Base-by-base conservation (phyloP, 164 flowering plant species). In the Kalanchoe fedtschenkoi region DNA sequence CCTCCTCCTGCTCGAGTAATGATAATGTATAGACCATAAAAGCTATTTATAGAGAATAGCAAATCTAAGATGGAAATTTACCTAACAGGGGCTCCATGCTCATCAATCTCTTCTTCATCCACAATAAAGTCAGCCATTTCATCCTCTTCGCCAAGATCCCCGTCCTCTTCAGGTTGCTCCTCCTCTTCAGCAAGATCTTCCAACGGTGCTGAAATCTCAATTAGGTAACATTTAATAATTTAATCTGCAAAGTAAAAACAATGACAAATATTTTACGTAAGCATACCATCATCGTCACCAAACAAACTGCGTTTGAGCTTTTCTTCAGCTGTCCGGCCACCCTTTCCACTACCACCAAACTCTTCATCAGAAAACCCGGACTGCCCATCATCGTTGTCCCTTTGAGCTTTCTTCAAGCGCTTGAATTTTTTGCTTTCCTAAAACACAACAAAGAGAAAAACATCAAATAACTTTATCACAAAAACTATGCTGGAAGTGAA, bases 61-160 rank as follows among this genome's bases (percentile, higher is more conserved):
- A 44, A 43, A 5, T 19, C 26, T 44, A 44, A 17, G 24, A n/a
- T 17, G 22, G 10, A 44, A 44, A 19, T 22, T 0, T 75, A 92
- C 98, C 90, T 86, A 59, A 81, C 72, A 68, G 82, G 84, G 65
- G 78, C 79, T 59, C 96, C 96, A 77, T 78, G 69, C 63, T 80
- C 97, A 75, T 93, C 97, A 41, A 78, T 68, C 60, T 88, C 91
- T 58, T 83, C 93, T 69, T 89, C 97, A 32, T 84, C 89, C 34
- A 90, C 97, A 42, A 93, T 93, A 69, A 93, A 93, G 68, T 88
- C 93, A 5, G 87, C 88, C 99, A 91, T 93, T 62, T 93, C 99
- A 80, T 93, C 95, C 19, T 90, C 98, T 11, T 89, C 96, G 5
- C 77, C 91, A 63, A 87, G 73, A 42, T 84, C 90, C 17, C 34